Conservation (phyloP, 2,329 filamentous ascomycete species). For the Akanthomyces muscarius region DNA sequence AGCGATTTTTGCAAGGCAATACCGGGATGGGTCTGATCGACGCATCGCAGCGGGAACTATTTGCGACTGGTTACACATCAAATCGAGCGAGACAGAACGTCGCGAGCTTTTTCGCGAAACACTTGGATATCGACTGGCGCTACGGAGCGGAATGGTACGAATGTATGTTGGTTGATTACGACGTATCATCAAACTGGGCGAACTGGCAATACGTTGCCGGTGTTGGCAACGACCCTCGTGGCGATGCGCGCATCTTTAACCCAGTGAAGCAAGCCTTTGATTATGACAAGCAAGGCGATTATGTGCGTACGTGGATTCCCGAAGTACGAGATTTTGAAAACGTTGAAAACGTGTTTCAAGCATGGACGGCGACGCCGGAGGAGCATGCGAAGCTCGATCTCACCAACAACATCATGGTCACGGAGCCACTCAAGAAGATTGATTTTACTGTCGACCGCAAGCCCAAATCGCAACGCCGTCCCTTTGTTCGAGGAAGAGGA, state of each 20-base stretch:
- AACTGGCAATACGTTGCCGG: conserved; percentile 82
- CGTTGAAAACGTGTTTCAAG: conserved; percentile 62
- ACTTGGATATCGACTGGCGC: conserved; percentile 73
- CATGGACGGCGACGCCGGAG: conserved; percentile 59
- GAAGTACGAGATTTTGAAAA: conserved; percentile 56
- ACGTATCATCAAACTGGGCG: conserved; percentile 72
- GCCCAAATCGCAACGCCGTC: conserved; percentile 29
- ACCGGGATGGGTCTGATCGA: conserved; percentile 77
- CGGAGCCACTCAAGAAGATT: conserved; percentile 61
- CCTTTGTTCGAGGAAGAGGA: conserved; percentile 26
- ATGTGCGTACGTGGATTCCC: conserved; percentile 69
- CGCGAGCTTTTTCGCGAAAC: conserved; percentile 68
- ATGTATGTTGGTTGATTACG: conserved; percentile 69
- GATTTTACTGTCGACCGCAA: conserved; percentile 57
- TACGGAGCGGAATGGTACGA: conserved; percentile 83
- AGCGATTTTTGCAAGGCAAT: conserved; percentile 60
- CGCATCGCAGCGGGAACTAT: conserved; percentile 69
- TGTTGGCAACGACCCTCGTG: conserved; percentile 73
- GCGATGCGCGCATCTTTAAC: conserved; percentile 71
- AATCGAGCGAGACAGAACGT: conserved; percentile 75
- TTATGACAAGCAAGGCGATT: conserved; percentile 67
- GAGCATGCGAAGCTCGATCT: conserved; percentile 56
- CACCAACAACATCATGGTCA: conserved; percentile 58
- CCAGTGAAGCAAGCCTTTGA: conserved; percentile 76
- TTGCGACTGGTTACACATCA: conserved; percentile 72